A percentile compares a stretch with the other conserved stretches of the same genome.
phyloP scores from a whole-genome alignment of 2,329 filamentous ascomycete genomes.

The Microascus cirrosus region DNA sequence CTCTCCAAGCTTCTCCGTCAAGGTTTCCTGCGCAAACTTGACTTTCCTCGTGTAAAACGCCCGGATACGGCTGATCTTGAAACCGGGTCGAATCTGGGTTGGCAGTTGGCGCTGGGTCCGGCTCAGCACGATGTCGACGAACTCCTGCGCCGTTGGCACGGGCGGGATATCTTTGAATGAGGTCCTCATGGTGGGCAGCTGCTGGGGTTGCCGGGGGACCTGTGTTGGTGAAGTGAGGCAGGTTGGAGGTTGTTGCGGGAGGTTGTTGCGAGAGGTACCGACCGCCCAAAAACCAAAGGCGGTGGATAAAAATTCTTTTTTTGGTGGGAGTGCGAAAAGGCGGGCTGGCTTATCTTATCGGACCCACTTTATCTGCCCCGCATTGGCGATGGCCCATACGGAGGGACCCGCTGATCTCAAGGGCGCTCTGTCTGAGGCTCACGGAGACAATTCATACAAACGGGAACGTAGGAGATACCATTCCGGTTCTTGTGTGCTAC shows the following conservation, averaged over 20 bases:
- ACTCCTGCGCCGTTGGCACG: conserved; percentile 87
- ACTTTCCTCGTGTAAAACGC: conserved; percentile 96
- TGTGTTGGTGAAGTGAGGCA: conserved; percentile 3
- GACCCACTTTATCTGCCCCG: conserved; percentile 2
- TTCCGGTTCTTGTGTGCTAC: too few relatives aligned
- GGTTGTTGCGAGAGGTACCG: background rate
- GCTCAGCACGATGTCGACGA: conserved; percentile 93
- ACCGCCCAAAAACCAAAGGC: conserved; percentile 1
- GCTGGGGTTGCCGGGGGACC: conserved; percentile 6
- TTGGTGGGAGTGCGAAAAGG: background rate
- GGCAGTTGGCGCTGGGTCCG: conserved; percentile 86
- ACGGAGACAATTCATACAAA: too few relatives aligned
- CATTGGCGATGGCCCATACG: background rate
- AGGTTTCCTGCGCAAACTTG: conserved; percentile 96
- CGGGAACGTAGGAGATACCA: too few relatives aligned
- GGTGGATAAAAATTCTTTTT: conserved; percentile 6
- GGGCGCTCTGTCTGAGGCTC: too few relatives aligned
- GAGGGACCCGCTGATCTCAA: too few relatives aligned
- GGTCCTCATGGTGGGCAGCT: conserved; percentile 41
- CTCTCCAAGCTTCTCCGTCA: conserved; percentile 80
- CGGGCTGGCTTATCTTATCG: conserved; percentile 15
- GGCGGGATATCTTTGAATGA: conserved; percentile 72
- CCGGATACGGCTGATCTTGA: conserved; percentile 78
- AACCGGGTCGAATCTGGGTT: conserved; percentile 47
- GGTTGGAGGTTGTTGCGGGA: background rate